Percentiles rank a stretch among this genome's conserved stretches.
phyloP scores from a whole-genome alignment of 2,329 filamentous ascomycete species.

The Phoma sp. region DNA sequence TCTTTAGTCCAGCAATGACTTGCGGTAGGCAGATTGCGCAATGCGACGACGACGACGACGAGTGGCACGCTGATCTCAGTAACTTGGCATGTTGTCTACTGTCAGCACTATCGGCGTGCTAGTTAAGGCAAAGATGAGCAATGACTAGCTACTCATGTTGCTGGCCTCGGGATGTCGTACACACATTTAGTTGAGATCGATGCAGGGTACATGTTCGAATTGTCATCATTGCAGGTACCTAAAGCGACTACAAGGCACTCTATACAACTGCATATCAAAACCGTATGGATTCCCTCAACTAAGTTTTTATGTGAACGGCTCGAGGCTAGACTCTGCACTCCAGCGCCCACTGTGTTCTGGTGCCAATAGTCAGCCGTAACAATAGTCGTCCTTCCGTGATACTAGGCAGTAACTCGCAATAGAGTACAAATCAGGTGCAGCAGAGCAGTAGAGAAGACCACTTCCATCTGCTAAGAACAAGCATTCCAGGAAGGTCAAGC shows the following conservation, averaged over 20 bases:
- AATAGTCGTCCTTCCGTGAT: neutral
- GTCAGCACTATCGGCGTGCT: neutral
- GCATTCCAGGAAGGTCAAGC: neutral
- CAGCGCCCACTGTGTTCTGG: neutral
- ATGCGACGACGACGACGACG: neutral
- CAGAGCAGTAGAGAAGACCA: neutral
- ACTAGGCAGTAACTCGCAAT: neutral
- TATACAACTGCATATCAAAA: neutral
- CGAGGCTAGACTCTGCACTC: neutral
- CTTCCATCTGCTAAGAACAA: neutral
- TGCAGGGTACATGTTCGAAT: slow-evolving; percentile 8
- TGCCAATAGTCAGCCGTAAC: neutral
- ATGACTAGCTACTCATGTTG: neutral
- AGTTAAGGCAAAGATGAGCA: neutral
- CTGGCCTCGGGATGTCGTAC: neutral
- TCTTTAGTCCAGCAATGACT: neutral
- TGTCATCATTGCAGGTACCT: slow-evolving; percentile 1
- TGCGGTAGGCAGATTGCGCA: neutral
- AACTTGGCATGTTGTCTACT: neutral
- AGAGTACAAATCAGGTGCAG: neutral
- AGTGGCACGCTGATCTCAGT: neutral
- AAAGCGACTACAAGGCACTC: neutral
- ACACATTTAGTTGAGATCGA: neutral
- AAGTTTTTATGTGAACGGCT: neutral
- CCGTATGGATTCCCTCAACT: neutral